Evolutionary conservation across 2,329 filamentous ascomycete species (phyloP), one percentile per base, ranked within the genome.

Genomic region (Aspergillus latus): DNA sequence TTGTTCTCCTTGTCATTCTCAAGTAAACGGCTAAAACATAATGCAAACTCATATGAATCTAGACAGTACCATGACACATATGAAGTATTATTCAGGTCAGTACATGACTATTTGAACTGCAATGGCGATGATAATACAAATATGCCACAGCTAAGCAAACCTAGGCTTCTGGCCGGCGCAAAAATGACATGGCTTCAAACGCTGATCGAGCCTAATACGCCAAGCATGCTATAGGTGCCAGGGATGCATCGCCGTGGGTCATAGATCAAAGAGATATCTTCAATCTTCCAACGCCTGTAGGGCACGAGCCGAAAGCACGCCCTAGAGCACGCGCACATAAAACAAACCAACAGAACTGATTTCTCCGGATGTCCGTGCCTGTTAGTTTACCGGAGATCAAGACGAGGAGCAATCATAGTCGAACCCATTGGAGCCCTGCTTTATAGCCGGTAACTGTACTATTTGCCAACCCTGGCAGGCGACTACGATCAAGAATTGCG

Each of bases 341-440:
- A 56, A 59, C 36, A 53, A 61, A 62, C 50, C 47, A 56, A 59
- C 52, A 59, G 39, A 57, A 60, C 55, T 50, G 48, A 58, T 56
- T 52, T 58, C 56, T 50, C 54, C 59, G 59, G 55, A 60, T 48
- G 55, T 62, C 59, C 50, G 55, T 62, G 49, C 54, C 53, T 56
- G 58, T 59, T 50, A 45, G 50, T 56, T 47, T 46, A 59, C 40
- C 52, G 43, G 57, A 58, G 49, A 56, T 46, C 58, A 53, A 59
- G 55, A 52, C 57, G 40, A 48, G 57, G 48, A 55, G 45, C 51
- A 61, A 49, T 53, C 21, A 56, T 52, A 58, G 52, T 57, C 45
- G 42, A 63, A 56, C 52, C 57, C 58, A 57, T 56, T 44, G n/a
- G 47, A 57, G 54, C 47, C 59, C 59, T 50, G 49, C 53, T 51